Base-by-base conservation (phyloP, 73 alveolate genomes). In the Paramecium primaurelia region DNA sequence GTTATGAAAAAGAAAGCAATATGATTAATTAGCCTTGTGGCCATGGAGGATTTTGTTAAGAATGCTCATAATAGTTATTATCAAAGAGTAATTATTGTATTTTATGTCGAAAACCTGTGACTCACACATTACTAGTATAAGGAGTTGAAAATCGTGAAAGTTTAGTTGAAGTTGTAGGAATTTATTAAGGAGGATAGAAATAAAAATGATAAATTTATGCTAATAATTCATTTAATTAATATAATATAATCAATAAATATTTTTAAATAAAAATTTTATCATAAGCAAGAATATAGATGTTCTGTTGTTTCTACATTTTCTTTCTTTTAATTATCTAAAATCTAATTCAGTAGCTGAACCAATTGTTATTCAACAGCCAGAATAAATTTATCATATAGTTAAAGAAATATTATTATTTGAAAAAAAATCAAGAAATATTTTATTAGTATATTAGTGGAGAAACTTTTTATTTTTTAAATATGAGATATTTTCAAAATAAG, bases 21-120 rank as follows among this genome's bases (percentile, higher is more conserved):
- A 77, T 77, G 89, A 77, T 77, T 2, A 77, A 77, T 77, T 26
- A 26, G 44, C 89, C 89, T 20, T 77, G 89, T 77, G 89, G 89
- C 2, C 89, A 77, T 77, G 89, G 89, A n/a, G 89, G 89, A 38
- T 77, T 77, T 38, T 77, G 89, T 12, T 77, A 37, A 18, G 89
- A 77, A 25, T 77, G 89, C 18, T 34, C 71, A 20, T 8, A 77
- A 42, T 37, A 77, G 22, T 30, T 77, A 22, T 30, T 77, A 11
- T 40, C 37, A 16, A 77, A 77, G 30, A 77, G 89, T 77, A 32
- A 77, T 77, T 30, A 36, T 7, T 77, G 89, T 77, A 20, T 38
- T 18, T 34, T 77, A 40, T 77, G 89, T 77, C 64, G 89, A 18
- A 77, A 44, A 38, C 86, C 89, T 38, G 89, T 77, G 6, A 38